Conservation (phyloP, 495 filamentous ascomycete species). For the Annulohypoxylon stygium region DNA sequence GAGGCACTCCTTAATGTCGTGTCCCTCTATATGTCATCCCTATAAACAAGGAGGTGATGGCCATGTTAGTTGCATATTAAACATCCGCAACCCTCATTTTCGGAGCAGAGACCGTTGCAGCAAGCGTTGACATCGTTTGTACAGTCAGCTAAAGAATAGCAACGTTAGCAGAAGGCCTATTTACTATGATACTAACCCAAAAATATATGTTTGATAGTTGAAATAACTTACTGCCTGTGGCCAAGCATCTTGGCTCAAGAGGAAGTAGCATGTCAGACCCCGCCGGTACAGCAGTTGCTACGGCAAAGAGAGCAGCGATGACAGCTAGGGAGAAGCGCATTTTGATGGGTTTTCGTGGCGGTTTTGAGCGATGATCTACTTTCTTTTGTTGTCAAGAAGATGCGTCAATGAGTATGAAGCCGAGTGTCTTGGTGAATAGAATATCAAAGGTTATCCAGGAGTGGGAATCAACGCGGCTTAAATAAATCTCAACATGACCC, state of each 20-base stretch:
- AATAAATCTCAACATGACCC: background rate
- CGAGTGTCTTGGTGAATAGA: background rate
- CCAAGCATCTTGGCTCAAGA: conserved; percentile 13
- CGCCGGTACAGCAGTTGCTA: conserved; percentile 1
- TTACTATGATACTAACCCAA: background rate
- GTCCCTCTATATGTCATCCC: background rate
- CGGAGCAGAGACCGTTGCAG: background rate
- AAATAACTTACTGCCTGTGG: conserved; percentile 1
- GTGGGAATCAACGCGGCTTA: background rate
- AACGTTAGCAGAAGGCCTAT: background rate
- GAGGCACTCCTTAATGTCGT: background rate
- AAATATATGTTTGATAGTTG: no score
- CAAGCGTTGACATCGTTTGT: background rate
- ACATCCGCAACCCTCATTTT: conserved; percentile 9
- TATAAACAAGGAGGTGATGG: background rate
- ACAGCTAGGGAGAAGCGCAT: conserved; percentile 2
- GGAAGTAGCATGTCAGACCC: background rate
- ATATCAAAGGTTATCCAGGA: background rate
- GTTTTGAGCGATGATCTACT: background rate
- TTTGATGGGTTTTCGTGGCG: background rate
- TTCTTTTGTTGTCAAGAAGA: background rate
- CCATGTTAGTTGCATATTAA: background rate
- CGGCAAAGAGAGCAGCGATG: conserved; percentile 1
- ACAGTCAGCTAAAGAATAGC: background rate
- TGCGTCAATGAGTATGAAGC: background rate